Base-by-base conservation (phyloP, 2,329 filamentous ascomycete species). In the Aspergillus niger region DNA sequence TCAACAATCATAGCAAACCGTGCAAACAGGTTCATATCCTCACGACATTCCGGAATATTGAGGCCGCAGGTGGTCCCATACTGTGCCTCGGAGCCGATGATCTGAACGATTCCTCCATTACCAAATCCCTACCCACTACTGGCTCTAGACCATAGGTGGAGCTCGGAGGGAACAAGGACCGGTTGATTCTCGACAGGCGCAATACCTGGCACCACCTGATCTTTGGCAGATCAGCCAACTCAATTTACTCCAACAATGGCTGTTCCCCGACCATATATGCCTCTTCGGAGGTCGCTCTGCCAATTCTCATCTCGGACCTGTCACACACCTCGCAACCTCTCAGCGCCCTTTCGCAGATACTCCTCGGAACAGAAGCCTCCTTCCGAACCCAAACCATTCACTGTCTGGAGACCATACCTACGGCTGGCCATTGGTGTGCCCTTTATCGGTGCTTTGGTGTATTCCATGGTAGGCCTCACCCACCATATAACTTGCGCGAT, bases 351-450 rank as follows among this genome's bases (percentile, higher is more conserved):
- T 48, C 69, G 72, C 44, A 68, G 67, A 44, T 73, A 71, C 58
- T 69, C 68, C 3, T 67, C 72, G 8, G 65, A 64, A 41, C 62
- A 70, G 36, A 66, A 63, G 20, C 54, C 67, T 5, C 62, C 32
- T 36, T 15, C 55, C 17, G 61, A 68, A 44, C 63, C 66, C 11
- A 65, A 72, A 57, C 63, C 70, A 20, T 74, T 76, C 52, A 74
- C 71, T 17, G 79, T 82, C 41, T 77, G 74, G 71, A 70, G 76
- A 53, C 81, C 81, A 8, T 82, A 81, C 65, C 72, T 81, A 41
- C 79, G 80, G 58, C 74, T 84, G 22, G 76, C 79, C 7, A 65
- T 83, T 63, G 82, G 82, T 11, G 68, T 82, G 52, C 77, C 82
- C 11, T 80, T 83, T 65, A 77, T 82, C 64, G 74, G 77, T 55